Conservation (phyloP, 768 basidiomycete species). For the Suillus tomentosus region DNA sequence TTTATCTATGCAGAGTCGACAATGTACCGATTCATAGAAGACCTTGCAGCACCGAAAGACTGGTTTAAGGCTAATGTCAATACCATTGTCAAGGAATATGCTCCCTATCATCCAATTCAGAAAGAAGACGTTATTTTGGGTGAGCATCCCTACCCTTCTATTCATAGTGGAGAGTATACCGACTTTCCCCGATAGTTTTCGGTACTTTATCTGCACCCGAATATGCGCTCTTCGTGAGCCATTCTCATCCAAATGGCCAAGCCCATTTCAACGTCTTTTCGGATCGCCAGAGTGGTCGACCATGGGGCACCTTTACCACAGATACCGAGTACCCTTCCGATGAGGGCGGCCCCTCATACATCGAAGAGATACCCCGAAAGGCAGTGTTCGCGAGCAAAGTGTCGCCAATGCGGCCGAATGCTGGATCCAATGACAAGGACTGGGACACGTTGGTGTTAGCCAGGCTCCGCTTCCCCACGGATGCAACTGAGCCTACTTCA, state of each 20-base stretch:
- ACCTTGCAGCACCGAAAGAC: slow-evolving; percentile 42
- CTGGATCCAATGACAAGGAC: slow-evolving; percentile 9
- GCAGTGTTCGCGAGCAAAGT: slow-evolving; percentile 53
- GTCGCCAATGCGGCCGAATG: slow-evolving; percentile 39
- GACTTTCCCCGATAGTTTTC: slow-evolving; percentile 45
- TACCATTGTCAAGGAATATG: slow-evolving; percentile 9
- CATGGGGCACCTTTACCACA: slow-evolving; percentile 76
- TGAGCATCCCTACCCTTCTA: slow-evolving; percentile 11
- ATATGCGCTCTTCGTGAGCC: slow-evolving; percentile 76
- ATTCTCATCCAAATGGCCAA: slow-evolving; percentile 64
- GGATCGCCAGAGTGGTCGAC: slow-evolving; percentile 47
- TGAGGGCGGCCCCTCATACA: slow-evolving; percentile 47
- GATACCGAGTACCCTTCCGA: slow-evolving; percentile 48
- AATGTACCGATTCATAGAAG: slow-evolving; percentile 65
- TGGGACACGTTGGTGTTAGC: slow-evolving; percentile 68
- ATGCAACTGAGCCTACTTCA: slow-evolving; percentile 57
- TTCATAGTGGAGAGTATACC: not conserved
- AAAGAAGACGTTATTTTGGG: slow-evolving; percentile 62
- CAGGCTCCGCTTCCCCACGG: slow-evolving; percentile 65
- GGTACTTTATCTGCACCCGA: slow-evolving; percentile 71
- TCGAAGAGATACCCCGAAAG: slow-evolving; percentile 38
- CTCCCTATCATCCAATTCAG: slow-evolving; percentile 43
- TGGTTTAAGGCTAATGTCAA: slow-evolving; percentile 11
- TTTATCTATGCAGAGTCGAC: slow-evolving; percentile 67
- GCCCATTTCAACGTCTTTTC: slow-evolving; percentile 73